Evolutionary conservation across 1,139 yeast species (phyloP).

Genomic region (Schwanniomyces etchellsii): DNA sequence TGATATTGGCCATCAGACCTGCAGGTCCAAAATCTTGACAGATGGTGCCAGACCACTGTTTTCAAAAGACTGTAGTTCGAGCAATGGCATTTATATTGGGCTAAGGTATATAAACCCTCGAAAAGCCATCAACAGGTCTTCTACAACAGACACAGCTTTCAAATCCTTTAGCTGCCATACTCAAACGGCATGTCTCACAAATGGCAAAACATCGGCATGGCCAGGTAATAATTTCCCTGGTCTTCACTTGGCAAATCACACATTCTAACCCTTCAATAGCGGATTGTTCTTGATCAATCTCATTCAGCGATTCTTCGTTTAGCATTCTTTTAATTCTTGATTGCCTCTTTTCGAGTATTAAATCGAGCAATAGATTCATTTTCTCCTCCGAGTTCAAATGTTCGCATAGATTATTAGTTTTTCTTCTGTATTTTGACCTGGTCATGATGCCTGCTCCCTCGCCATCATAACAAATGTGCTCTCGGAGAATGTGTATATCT

Average conservation of each 20-base stretch:
- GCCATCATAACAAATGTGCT: slow-evolving; percentile 23
- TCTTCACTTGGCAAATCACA: slow-evolving; percentile 74
- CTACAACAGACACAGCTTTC: slow-evolving; percentile 86
- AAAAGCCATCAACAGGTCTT: slow-evolving; percentile 56
- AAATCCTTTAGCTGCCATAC: slow-evolving; percentile 70
- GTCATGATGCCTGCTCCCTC: slow-evolving; percentile 26
- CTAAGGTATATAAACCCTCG: slow-evolving; percentile 44
- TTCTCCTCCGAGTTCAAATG: slow-evolving; percentile 3
- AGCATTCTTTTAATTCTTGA: not conserved
- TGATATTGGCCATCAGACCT: too few species aligned
- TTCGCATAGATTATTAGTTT: too few species aligned
- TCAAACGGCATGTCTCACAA: slow-evolving; percentile 76
- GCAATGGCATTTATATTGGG: too few species aligned
- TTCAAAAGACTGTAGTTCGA: too few species aligned
- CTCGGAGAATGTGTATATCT: slow-evolving; percentile 22
- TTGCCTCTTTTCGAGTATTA: slow-evolving; percentile 15
- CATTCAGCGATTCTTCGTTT: not conserved
- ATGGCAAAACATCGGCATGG: slow-evolving; percentile 89
- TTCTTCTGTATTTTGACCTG: slow-evolving; percentile 30
- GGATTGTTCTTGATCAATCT: slow-evolving; percentile 4
- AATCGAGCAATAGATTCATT: slow-evolving; percentile 13
- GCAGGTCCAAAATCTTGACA: too few species aligned
- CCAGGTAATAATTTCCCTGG: slow-evolving; percentile 80
- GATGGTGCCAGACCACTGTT: too few species aligned
- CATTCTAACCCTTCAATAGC: slow-evolving; percentile 38